phyloP scores from a whole-genome alignment of 192 early-diverging fungal genomes.

The Gaertneriomyces semiglobifer region DNA sequence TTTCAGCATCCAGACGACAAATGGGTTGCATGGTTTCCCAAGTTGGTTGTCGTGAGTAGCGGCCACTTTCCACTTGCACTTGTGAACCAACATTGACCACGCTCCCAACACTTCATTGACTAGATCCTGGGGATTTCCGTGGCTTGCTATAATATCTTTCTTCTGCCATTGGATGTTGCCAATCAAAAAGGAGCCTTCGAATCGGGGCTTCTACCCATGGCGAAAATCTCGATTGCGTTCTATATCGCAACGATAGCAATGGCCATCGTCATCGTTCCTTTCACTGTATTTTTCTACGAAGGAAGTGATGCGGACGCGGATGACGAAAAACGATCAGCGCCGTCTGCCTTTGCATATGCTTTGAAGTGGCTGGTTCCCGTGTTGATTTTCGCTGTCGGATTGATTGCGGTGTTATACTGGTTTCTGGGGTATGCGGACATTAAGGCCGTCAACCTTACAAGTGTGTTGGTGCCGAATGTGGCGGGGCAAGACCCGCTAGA shows the following conservation, averaged over 20 bases:
- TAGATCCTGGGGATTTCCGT: conserved; percentile 48
- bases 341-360: conserved; percentile 42
- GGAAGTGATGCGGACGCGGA: conserved; percentile 50
- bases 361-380: conserved; percentile 56
- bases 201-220: conserved; percentile 51
- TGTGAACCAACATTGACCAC: conserved; percentile 1
- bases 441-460: conserved; percentile 19
- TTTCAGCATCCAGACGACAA: conserved; percentile 65
- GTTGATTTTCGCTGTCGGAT: conserved; percentile 39
- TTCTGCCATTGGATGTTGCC: conserved; percentile 61
- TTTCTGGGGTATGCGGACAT: conserved; percentile 48
- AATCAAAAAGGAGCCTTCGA: conserved; percentile 48
- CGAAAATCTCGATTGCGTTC: conserved; percentile 42
- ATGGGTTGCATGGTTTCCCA: conserved; percentile 66
- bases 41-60: conserved; percentile 54
- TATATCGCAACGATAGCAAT: conserved; percentile 49
- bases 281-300: conserved; percentile 64
- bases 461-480: conserved; percentile 10
- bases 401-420: conserved; percentile 49
- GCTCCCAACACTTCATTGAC: not conserved
- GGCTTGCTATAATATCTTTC: conserved; percentile 55
- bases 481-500: not conserved
- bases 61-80: too few relatives aligned
- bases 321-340: conserved; percentile 40
- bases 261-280: conserved; percentile 49